Evolutionary conservation across 2,329 filamentous ascomycete species (phyloP), one percentile per base, ranked within the genome.

Genomic region (Fusarium sp.): DNA sequence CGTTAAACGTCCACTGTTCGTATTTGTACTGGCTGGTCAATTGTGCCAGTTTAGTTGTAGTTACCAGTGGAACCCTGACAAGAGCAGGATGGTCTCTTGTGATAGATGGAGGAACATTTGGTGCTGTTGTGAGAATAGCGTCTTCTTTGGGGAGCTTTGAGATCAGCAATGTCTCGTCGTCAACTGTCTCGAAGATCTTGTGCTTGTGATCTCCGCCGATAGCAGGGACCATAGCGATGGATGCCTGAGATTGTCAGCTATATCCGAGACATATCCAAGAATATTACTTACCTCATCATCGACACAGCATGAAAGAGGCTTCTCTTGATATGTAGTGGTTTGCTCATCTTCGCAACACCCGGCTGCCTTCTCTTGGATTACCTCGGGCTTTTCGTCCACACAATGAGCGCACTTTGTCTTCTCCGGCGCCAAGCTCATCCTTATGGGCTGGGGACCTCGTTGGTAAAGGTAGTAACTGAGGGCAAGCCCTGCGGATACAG

Each of bases 1-100:
- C 65, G 18, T 70, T 70, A 53, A 68, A 70, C 7, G 67, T 70
- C 67, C 59, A 68, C 27, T 70, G 67, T 15, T 70, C 64, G 17
- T 68, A 70, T 36, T 70, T 68, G 31, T 68, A 68, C 59, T 64
- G 58, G 25, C 49, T 70, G 7, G 67, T 70, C 14, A 70, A 22
- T 45, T 70, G 67, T 9, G 64, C 67, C 7, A 70, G 17, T 17
- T 68, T 68, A 8, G 64, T 70, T 4, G 54, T 57, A 4, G 67
- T 68, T 7, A 49, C 25, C 6, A 58, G 35, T 5, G 33, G 25
- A 15, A 58, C 55, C 18, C 7, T 47, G 25, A 58, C 35, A 15
- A 58, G 25, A 25, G 44, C 35, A 5, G 44, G 35, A 27, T 58
- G 44, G 6, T 58, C 44, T 58, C 42, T 36, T 31, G 55, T 39